Base-by-base conservation (phyloP, 768 basidiomycete genomes). In the Cystobasidium onofrii region DNA sequence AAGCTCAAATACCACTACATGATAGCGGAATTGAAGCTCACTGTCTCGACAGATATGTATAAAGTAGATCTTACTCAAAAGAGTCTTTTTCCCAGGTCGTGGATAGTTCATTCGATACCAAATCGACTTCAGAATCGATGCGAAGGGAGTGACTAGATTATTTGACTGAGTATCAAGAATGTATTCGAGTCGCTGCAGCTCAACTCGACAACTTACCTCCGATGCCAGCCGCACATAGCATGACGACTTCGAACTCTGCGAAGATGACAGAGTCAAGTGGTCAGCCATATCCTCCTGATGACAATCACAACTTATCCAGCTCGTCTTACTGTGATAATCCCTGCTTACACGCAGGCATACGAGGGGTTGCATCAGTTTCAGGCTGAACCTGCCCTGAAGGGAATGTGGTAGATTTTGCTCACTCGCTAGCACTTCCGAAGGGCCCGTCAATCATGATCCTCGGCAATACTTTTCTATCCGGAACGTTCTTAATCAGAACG, bases 371-470 rank as follows among this genome's bases (percentile, higher is more conserved):
- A n/a, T n/a, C n/a, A n/a, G n/a, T n/a, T n/a, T n/a, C n/a, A n/a
- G n/a, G n/a, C n/a, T n/a, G n/a, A n/a, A n/a, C n/a, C n/a, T n/a
- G n/a, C n/a, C n/a, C n/a, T n/a, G n/a, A n/a, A n/a, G n/a, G n/a
- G n/a, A n/a, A n/a, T n/a, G n/a, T n/a, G n/a, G n/a, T n/a, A n/a
- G n/a, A n/a, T n/a, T n/a, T n/a, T n/a, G n/a, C 64, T 50, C 23
- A 66, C 36, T 98, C 94, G 50, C 87, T 88, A 10, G 94, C 92
- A 75, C 87, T 88, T 17, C 94, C 94, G 80, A 96, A 97, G 3
- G 94, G 94, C 18, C 93, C 94, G 78, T 97, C 94, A 63, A 97
- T 86, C 93, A 96, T 96, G 78, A 97, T 84, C 73, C 94, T 88
- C 12, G 94, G 94, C 1, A 97, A 85, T 7, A 88, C 84, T 43